Evolutionary conservation across 805 yeast genomes (phyloP).

Genomic region (Metschnikowia similis): DNA sequence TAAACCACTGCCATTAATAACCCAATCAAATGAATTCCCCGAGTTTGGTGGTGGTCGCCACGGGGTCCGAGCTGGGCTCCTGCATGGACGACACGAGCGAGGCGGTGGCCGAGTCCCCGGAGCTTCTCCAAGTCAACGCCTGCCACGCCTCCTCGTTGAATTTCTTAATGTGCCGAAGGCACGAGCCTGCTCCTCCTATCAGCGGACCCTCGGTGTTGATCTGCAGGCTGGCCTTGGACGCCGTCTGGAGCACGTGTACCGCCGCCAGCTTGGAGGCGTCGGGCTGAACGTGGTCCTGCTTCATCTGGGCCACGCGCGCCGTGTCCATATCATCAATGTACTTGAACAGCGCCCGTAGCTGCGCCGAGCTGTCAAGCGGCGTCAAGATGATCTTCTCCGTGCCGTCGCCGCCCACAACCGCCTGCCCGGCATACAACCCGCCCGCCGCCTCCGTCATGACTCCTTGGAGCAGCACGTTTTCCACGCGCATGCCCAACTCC

Average conservation of each 20-base stretch:
- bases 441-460: constrained; percentile 56
- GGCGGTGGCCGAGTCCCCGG: constrained; percentile 16
- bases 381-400: constrained; percentile 50
- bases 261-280: constrained; percentile 20
- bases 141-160: constrained; percentile 42
- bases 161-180: constrained; percentile 34
- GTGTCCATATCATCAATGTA: constrained; percentile 64
- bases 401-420: constrained; percentile 19
- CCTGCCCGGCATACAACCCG: constrained; percentile 34
- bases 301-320: constrained; percentile 37
- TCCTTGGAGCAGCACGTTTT: constrained; percentile 65
- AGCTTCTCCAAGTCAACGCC: constrained; percentile 26
- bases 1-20: no score
- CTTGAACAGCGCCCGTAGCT: constrained; percentile 75
- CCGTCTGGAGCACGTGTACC: constrained; percentile 39
- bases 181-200: constrained; percentile 31
- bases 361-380: constrained; percentile 65
- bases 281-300: constrained; percentile 29
- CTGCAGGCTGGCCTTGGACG: constrained; percentile 29
- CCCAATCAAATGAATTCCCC: constrained; percentile 20
- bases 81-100: constrained; percentile 15
- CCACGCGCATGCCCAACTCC: constrained; percentile 58
- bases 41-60: constrained; percentile 11
- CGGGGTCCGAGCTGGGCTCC: constrained; percentile 14
- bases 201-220: constrained; percentile 24